These are phyloP conservation scores for Clitopilus passeckerianus DNA, from an alignment of 768 basidiomycete genomes.

Conservation along the genomic window DNA sequence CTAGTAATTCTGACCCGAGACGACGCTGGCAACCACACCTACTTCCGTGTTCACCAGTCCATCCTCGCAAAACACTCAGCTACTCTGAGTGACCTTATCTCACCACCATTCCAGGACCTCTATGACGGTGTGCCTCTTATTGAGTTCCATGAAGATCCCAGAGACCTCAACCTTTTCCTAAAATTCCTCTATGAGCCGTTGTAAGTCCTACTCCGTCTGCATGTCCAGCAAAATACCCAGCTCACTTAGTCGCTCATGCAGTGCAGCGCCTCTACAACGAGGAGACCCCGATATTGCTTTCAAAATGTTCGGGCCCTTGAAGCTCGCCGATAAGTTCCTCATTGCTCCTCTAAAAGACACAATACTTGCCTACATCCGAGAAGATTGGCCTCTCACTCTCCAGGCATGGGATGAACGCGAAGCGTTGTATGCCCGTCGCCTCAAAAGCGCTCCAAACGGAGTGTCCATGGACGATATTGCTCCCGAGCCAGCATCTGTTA, in stretches of 20 bases:
- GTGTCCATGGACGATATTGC: slow-evolving; percentile 20
- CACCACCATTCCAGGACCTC: slow-evolving; percentile 12
- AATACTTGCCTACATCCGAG: slow-evolving; percentile 17
- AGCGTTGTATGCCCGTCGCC: slow-evolving; percentile 16
- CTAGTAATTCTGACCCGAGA: slow-evolving; percentile 19
- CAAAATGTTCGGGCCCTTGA: slow-evolving; percentile 18
- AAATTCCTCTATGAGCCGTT: slow-evolving; percentile 23
- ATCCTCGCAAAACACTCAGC: slow-evolving; percentile 21
- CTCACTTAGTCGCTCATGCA: slow-evolving; percentile 12
- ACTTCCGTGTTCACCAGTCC: slow-evolving; percentile 20
- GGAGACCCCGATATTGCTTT: slow-evolving; percentile 20
- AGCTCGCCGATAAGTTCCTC: slow-evolving; percentile 18
- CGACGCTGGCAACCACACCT: slow-evolving; percentile 17
- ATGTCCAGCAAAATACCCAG: background rate
- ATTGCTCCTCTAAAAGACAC: slow-evolving; percentile 19
- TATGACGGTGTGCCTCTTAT: slow-evolving; percentile 19
- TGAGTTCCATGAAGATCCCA: slow-evolving; percentile 20
- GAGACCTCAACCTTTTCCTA: slow-evolving; percentile 17
- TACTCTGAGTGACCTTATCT: slow-evolving; percentile 17
- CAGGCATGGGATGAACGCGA: slow-evolving; percentile 20
- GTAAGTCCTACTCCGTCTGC: slow-evolving; percentile 7
- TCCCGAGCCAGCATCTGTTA: slow-evolving; percentile 17
- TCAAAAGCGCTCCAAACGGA: slow-evolving; percentile 11
- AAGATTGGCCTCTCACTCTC: slow-evolving; percentile 18
- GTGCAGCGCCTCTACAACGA: slow-evolving; percentile 18